Percentiles rank a stretch among this genome's conserved stretches.
These are phyloP conservation scores for Cyclotella choctawhatcheeana DNA, from an alignment of 108 stramenopile genomes.

Conservation along the genomic window DNA sequence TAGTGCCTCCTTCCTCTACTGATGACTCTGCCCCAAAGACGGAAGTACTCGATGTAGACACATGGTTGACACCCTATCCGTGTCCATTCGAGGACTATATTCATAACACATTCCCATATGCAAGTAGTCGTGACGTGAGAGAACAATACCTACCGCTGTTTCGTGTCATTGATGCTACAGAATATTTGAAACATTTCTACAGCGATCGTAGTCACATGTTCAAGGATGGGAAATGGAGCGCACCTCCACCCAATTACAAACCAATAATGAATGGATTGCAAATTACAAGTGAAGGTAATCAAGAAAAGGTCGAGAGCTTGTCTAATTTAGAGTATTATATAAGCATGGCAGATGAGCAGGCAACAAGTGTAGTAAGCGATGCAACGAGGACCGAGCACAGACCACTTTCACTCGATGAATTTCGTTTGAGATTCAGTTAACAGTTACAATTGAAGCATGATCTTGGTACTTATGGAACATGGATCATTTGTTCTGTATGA, in stretches of 20 bases:
- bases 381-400: not conserved
- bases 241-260: constrained; percentile 70
- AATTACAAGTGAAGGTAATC: not conserved
- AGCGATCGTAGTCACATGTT: constrained; percentile 87
- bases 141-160: constrained; percentile 62
- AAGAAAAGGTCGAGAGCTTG: not conserved
- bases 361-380: too few relatives aligned
- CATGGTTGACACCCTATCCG: constrained; percentile 67
- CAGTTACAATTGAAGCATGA: too few relatives aligned
- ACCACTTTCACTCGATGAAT: not conserved
- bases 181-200: constrained; percentile 67
- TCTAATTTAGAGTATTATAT: constrained; percentile 47
- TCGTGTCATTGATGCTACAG: constrained; percentile 65
- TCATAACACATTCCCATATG: constrained; percentile 56
- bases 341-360: constrained; percentile 19
- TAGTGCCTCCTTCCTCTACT: not conserved
- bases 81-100: constrained; percentile 67
- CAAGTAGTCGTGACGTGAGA: constrained; percentile 13
- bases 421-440: not conserved
- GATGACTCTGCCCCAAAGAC: not conserved
- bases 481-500: too few relatives aligned
- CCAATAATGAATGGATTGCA: constrained; percentile 49
- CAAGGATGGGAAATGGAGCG: constrained; percentile 68
- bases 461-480: too few relatives aligned
- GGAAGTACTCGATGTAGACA: constrained; percentile 74